Conservation (phyloP, 768 basidiomycete genomes). For the Trametes cubensis region DNA sequence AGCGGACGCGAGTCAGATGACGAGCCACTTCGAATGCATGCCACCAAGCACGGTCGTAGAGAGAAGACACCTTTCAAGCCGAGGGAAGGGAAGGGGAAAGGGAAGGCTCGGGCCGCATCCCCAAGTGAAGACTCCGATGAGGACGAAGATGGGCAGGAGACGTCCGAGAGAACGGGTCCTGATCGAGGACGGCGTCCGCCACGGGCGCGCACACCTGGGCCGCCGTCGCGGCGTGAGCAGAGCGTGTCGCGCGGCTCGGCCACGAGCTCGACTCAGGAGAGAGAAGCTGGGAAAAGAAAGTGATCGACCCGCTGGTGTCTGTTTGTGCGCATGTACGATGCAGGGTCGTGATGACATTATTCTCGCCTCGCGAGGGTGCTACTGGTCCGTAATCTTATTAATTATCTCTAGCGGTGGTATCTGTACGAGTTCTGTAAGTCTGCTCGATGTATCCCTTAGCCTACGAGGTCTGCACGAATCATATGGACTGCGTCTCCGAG, state of each 20-base stretch:
- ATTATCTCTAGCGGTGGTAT: background rate
- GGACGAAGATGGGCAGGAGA: conserved; percentile 6
- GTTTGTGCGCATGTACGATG: conserved; percentile 9
- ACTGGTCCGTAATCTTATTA: conserved; percentile 21
- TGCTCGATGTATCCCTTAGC: conserved; percentile 10
- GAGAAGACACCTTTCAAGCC: background rate
- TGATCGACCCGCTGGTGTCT: conserved; percentile 5
- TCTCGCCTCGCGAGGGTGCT: background rate
- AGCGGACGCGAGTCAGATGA: background rate
- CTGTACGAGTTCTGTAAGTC: conserved; percentile 13
- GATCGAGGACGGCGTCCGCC: conserved; percentile 7
- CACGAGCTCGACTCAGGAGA: background rate
- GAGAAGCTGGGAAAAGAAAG: conserved; percentile 4
- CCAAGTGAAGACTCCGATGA: conserved; percentile 13
- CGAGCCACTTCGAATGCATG: background rate
- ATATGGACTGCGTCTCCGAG: background rate
- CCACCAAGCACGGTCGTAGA: background rate
- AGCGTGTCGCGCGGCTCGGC: conserved; percentile 7
- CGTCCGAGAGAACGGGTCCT: conserved; percentile 5
- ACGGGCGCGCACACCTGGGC: conserved; percentile 26
- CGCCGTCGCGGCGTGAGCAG: conserved; percentile 24
- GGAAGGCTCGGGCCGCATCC: conserved; percentile 16
- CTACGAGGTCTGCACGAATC: background rate
- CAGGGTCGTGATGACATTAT: background rate
- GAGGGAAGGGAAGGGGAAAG: conserved; percentile 17